A percentile compares a stretch with the other conserved stretches of the same genome.
These are phyloP conservation scores for Pilaira anomala DNA, from an alignment of 192 early-diverging fungal species.

Conservation along the genomic window DNA sequence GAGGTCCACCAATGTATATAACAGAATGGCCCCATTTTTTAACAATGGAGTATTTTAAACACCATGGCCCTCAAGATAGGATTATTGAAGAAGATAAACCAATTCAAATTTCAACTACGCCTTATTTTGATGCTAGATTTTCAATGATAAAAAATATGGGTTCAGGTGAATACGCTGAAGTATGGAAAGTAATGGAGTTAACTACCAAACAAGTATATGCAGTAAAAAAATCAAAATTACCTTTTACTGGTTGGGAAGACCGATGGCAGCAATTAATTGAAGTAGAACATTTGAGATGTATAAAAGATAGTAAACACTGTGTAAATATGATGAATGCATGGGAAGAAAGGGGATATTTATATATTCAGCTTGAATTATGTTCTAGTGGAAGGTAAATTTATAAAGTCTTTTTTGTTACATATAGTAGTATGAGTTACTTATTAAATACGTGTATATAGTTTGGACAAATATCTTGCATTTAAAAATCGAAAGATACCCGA, in stretches of 20 bases:
- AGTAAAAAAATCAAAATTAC: conserved; percentile 73
- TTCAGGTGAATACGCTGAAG: conserved; percentile 78
- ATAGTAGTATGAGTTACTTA: not conserved
- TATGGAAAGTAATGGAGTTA: conserved; percentile 69
- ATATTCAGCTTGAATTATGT: conserved; percentile 89
- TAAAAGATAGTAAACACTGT: conserved; percentile 58
- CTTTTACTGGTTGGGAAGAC: conserved; percentile 69
- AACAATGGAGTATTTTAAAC: conserved; percentile 30
- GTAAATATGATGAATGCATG: conserved; percentile 79
- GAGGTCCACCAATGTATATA: not conserved
- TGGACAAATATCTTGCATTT: conserved; percentile 15
- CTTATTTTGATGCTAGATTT: conserved; percentile 76
- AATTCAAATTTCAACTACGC: conserved; percentile 26
- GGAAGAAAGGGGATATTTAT: conserved; percentile 87
- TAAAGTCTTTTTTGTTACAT: conserved; percentile 11
- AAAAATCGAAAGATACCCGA: conserved; percentile 11
- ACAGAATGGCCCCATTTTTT: conserved; percentile 28
- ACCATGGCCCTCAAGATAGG: conserved; percentile 9
- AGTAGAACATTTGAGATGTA: conserved; percentile 72
- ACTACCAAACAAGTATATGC: conserved; percentile 67
- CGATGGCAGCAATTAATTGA: conserved; percentile 73
- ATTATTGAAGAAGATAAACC: conserved; percentile 7
- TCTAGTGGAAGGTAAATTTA: conserved; percentile 62
- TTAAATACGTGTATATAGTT: not conserved
- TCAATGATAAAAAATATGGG: conserved; percentile 62